Percentiles rank a stretch among this genome's conserved stretches.
These are phyloP conservation scores for Letharia lupina DNA, from an alignment of 495 filamentous ascomycete species.

Conservation along the genomic window DNA sequence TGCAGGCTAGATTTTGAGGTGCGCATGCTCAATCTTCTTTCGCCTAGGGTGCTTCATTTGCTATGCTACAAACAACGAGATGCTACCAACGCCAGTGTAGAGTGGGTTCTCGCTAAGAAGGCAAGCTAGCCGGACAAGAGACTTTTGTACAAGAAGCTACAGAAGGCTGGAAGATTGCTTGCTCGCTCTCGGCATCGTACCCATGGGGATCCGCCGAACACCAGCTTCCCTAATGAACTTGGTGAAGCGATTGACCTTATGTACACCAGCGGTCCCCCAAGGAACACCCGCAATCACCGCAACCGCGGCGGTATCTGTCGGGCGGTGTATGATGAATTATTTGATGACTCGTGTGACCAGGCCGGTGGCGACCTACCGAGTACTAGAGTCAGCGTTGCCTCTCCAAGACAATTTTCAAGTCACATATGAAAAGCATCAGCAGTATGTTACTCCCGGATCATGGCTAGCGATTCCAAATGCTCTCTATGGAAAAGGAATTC, in stretches of 20 bases:
- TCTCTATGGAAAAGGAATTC: not conserved
- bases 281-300: not conserved
- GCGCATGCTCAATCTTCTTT: not conserved
- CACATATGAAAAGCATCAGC: not conserved
- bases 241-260: not conserved
- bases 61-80: conserved; percentile 9
- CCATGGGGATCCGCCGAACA: not conserved
- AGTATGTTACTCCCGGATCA: not conserved
- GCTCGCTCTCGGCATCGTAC: not conserved
- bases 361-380: conserved; percentile 79
- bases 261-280: not conserved
- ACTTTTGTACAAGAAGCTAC: conserved; percentile 11
- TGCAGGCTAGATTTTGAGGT: not conserved
- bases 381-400: conserved; percentile 4
- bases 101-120: conserved; percentile 5
- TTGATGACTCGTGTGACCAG: conserved; percentile 73
- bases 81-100: conserved; percentile 8
- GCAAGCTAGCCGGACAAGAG: not conserved
- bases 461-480: not conserved
- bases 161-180: not conserved
- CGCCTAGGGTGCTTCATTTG: not conserved
- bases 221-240: not conserved
- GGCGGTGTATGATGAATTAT: conserved; percentile 3
- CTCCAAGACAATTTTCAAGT: not conserved
- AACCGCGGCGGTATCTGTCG: not conserved